Evolutionary conservation across 2,329 filamentous ascomycete genomes (phyloP).

Genomic region (Colletotrichum sojae): DNA sequence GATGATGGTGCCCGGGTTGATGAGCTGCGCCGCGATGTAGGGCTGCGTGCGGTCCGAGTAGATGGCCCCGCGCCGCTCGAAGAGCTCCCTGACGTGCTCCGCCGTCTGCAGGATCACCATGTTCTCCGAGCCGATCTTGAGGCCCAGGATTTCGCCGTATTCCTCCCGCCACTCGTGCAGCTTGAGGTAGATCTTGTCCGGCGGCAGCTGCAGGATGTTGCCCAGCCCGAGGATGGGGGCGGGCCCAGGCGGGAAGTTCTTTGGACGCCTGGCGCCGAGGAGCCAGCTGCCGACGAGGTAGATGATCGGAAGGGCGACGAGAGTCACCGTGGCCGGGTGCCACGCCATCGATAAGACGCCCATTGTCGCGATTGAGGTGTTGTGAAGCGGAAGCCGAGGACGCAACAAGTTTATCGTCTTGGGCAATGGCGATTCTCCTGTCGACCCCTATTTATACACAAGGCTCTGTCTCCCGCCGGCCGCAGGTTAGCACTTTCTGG

Average conservation of each 20-base stretch:
- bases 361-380: slow-evolving; percentile 2
- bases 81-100: slow-evolving; percentile 51
- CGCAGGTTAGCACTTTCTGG: too few species aligned
- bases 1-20: slow-evolving; percentile 41
- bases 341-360: background rate
- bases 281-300: slow-evolving; percentile 10
- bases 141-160: slow-evolving; percentile 52
- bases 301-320: background rate
- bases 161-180: slow-evolving; percentile 51
- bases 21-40: slow-evolving; percentile 45
- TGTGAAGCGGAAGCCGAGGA: background rate
- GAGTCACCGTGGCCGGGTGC: background rate
- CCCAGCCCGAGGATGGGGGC: slow-evolving; percentile 44
- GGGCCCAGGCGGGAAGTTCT: slow-evolving; percentile 44
- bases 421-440: background rate
- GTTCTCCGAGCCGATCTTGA: slow-evolving; percentile 49
- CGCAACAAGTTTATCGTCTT: background rate
- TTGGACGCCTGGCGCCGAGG: slow-evolving; percentile 18
- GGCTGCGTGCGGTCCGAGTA: slow-evolving; percentile 55
- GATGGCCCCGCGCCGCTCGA: slow-evolving; percentile 53
- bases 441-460: background rate
- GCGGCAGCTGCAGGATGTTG: slow-evolving; percentile 47
- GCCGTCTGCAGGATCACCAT: slow-evolving; percentile 52
- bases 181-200: slow-evolving; percentile 44
- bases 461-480: too few species aligned